These are phyloP conservation scores for Opeltia flavorubescens DNA, from an alignment of 495 filamentous ascomycete species.

Conservation along the genomic window DNA sequence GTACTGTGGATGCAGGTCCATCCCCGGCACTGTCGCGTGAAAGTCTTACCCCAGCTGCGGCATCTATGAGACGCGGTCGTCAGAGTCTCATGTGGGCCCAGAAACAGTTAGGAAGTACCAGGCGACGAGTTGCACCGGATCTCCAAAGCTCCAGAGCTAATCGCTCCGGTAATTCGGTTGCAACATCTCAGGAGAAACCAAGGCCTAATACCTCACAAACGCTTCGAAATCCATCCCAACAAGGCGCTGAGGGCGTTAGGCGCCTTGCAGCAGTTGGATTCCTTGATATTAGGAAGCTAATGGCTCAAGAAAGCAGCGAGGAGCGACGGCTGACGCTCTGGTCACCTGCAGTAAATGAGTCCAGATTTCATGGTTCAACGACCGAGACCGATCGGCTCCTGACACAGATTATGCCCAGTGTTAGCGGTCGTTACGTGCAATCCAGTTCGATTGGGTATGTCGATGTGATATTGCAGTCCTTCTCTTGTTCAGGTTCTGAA, in stretches of 20 bases:
- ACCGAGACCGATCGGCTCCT: conserved; percentile 69
- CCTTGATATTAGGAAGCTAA: conserved; percentile 61
- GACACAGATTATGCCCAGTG: conserved; percentile 56
- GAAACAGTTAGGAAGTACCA: conserved; percentile 15
- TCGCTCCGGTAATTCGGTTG: not conserved
- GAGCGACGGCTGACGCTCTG: conserved; percentile 73
- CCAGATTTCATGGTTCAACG: conserved; percentile 33
- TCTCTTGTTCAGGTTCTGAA: conserved; percentile 61
- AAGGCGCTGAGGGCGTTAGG: conserved; percentile 26
- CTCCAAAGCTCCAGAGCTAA: conserved; percentile 3
- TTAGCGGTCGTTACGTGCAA: conserved; percentile 57
- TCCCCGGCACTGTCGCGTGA: conserved; percentile 21
- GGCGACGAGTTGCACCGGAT: conserved; percentile 22
- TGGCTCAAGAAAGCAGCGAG: conserved; percentile 54
- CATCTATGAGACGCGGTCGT: conserved; percentile 43
- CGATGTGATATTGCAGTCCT: conserved; percentile 62
- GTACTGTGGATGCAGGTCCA: conserved; percentile 25
- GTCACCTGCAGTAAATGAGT: conserved; percentile 45
- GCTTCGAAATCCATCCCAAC: conserved; percentile 8
- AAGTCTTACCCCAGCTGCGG: conserved; percentile 21
- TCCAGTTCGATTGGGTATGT: conserved; percentile 56
- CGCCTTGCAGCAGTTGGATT: conserved; percentile 71
- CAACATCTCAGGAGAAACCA: conserved; percentile 1
- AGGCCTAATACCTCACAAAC: conserved; percentile 13
- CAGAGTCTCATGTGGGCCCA: conserved; percentile 70